phyloP scores from a whole-genome alignment of 495 filamentous ascomycete species.

The Astrocystis sublimbata region DNA sequence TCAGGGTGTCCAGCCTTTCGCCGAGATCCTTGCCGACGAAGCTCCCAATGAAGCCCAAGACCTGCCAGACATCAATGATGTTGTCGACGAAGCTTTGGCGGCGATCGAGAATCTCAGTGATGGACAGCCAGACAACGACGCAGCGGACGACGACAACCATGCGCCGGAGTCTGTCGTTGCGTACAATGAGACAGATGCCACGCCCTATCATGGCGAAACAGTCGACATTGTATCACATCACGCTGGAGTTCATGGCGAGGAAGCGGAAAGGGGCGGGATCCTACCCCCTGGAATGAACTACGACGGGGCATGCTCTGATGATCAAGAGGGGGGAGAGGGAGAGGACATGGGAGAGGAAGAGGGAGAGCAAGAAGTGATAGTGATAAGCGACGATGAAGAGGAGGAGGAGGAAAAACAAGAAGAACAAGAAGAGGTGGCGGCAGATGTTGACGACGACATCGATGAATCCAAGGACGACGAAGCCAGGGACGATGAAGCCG shows the following conservation, averaged over 20 bases:
- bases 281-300: no score
- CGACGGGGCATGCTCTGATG: no score
- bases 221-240: no score
- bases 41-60: background rate
- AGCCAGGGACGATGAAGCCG: background rate
- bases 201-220: background rate
- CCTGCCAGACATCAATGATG: background rate
- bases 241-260: no score
- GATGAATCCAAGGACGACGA: background rate
- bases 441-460: no score
- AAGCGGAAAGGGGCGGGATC: no score
- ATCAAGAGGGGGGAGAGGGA: no score
- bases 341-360: no score
- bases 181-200: background rate
- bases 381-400: no score
- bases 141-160: background rate
- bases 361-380: no score
- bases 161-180: background rate
- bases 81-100: background rate
- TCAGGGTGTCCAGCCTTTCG: background rate
- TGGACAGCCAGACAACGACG: background rate
- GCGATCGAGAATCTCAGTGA: background rate
- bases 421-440: no score
- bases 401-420: no score
- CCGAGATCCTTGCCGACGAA: background rate